phyloP scores from a whole-genome alignment of 345 rosid genomes.

The Kandelia obovata region DNA sequence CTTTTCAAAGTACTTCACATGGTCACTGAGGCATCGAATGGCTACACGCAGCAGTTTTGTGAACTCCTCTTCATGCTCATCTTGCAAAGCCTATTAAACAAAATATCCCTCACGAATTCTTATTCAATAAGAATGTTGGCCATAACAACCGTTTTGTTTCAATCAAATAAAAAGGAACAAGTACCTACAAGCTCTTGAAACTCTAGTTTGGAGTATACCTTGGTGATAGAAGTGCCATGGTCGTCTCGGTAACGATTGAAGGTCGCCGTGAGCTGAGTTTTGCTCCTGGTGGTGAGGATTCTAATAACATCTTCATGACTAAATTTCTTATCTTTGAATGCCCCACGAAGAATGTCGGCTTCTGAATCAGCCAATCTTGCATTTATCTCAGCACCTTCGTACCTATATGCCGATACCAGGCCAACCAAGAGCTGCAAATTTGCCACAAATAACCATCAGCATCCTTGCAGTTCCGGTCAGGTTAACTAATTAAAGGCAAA shows the following conservation, averaged over 20 bases:
- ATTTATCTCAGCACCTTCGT: conserved; percentile 49
- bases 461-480: neutral
- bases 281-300: conserved; percentile 61
- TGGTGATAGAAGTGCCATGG: conserved; percentile 45
- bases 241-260: conserved; percentile 54
- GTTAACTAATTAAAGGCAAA: neutral
- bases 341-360: conserved; percentile 47
- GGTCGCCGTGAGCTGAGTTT: conserved; percentile 52
- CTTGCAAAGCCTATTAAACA: conserved; percentile 10
- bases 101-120: neutral
- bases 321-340: conserved; percentile 37
- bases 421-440: conserved; percentile 51
- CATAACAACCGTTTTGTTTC: too few species aligned
- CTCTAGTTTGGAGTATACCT: conserved; percentile 24
- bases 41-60: conserved; percentile 16
- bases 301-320: conserved; percentile 56
- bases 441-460: neutral
- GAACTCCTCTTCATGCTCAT: conserved; percentile 23
- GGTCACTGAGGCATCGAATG: conserved; percentile 23
- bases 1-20: conserved; percentile 24
- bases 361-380: conserved; percentile 40
- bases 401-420: conserved; percentile 51
- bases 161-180: neutral
- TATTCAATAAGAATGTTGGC: neutral
- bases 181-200: neutral